These are phyloP conservation scores for Oidium heveae DNA, from an alignment of 2,329 filamentous ascomycete genomes.

Conservation along the genomic window DNA sequence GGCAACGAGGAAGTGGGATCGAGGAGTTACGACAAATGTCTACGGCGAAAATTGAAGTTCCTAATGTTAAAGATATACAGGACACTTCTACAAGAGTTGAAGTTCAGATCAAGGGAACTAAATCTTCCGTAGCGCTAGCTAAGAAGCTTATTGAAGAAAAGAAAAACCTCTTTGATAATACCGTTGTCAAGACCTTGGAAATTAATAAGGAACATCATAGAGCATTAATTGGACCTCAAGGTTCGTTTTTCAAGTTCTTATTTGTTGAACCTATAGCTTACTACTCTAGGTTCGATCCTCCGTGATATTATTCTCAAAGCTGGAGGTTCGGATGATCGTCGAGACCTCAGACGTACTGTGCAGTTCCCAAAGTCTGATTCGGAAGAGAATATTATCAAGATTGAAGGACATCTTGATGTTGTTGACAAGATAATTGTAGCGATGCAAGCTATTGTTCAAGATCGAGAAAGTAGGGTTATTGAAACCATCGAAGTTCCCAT, in stretches of 20 bases:
- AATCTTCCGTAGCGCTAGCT: slow-evolving; percentile 70
- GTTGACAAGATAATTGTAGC: slow-evolving; percentile 72
- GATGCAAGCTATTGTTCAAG: slow-evolving; percentile 58
- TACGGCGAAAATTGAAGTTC: slow-evolving; percentile 78
- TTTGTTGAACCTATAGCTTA: slow-evolving; percentile 2
- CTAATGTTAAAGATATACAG: slow-evolving; percentile 46
- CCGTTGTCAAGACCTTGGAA: slow-evolving; percentile 59
- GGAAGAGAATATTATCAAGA: slow-evolving; percentile 57
- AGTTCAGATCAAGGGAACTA: slow-evolving; percentile 79
- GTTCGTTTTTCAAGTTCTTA: slow-evolving; percentile 24
- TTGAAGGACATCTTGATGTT: slow-evolving; percentile 62
- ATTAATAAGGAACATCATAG: slow-evolving; percentile 91
- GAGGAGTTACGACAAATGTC: slow-evolving; percentile 68
- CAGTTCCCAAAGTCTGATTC: slow-evolving; percentile 82
- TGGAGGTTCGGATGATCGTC: slow-evolving; percentile 68
- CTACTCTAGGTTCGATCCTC: slow-evolving; percentile 46
- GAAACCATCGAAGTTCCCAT: slow-evolving; percentile 60
- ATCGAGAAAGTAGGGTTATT: slow-evolving; percentile 61
- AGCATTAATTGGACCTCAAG: slow-evolving; percentile 66
- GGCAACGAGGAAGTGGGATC: slow-evolving; percentile 70
- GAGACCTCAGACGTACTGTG: slow-evolving; percentile 66
- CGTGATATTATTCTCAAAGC: slow-evolving; percentile 68
- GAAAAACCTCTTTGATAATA: slow-evolving; percentile 68
- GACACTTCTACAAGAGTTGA: slow-evolving; percentile 47
- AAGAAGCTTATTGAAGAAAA: slow-evolving; percentile 79